Evolutionary conservation across 495 filamentous ascomycete genomes (phyloP).

Genomic region (Neurospora africana): DNA sequence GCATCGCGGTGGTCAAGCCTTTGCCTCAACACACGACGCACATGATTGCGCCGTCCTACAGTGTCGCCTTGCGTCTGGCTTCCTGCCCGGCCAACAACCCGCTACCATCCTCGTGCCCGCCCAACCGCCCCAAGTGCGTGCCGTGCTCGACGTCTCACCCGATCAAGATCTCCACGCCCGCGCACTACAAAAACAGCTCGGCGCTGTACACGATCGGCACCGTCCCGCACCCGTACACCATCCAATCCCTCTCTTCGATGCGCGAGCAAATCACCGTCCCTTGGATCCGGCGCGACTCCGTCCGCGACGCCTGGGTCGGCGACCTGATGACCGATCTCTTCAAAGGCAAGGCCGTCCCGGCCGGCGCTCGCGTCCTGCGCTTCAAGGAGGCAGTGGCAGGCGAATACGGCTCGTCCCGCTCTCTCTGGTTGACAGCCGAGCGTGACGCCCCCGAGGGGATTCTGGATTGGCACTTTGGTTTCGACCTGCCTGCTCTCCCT

Average conservation of each 20-base stretch:
- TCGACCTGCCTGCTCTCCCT: slow-evolving; percentile 51
- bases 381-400: slow-evolving; percentile 79
- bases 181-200: slow-evolving; percentile 49
- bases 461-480: slow-evolving; percentile 84
- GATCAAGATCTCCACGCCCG: slow-evolving; percentile 46
- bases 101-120: slow-evolving; percentile 70
- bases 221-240: slow-evolving; percentile 84
- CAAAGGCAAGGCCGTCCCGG: slow-evolving; percentile 44
- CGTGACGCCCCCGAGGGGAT: slow-evolving; percentile 44
- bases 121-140: slow-evolving; percentile 62
- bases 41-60: slow-evolving; percentile 55
- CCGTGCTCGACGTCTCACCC: slow-evolving; percentile 55
- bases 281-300: slow-evolving; percentile 63
- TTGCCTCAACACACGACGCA: slow-evolving; percentile 59
- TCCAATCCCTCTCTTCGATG: slow-evolving; percentile 46
- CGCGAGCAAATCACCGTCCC: slow-evolving; percentile 45
- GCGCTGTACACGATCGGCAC: slow-evolving; percentile 69
- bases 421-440: slow-evolving; percentile 78
- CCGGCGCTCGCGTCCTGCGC: slow-evolving; percentile 52
- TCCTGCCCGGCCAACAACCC: slow-evolving; percentile 62
- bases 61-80: slow-evolving; percentile 61
- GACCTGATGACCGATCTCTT: slow-evolving; percentile 62
- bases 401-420: slow-evolving; percentile 42
- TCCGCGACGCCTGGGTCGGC: slow-evolving; percentile 71
- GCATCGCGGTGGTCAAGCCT: slow-evolving; percentile 68